Conservation (phyloP, 371 early-diverging fungal genomes). For the Mucor racemosus region DNA sequence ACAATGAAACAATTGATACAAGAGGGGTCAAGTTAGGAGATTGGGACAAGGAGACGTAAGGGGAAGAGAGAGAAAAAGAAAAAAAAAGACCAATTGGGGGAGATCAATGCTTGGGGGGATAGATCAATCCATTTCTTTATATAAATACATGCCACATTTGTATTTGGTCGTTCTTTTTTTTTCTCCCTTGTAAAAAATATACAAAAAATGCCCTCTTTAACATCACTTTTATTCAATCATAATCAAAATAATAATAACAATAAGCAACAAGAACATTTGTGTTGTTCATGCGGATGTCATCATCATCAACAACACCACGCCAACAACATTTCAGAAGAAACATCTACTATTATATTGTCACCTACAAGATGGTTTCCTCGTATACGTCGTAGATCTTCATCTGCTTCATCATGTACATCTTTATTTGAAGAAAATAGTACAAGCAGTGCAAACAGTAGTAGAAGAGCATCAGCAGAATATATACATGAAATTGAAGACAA, state of each 20-base stretch:
- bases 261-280: constrained; percentile 1
- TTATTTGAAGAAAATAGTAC: not conserved
- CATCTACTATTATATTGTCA: constrained; percentile 13
- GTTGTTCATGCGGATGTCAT: constrained; percentile 29
- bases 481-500: constrained; percentile 15
- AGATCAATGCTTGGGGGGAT: constrained; percentile 2
- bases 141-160: constrained; percentile 3
- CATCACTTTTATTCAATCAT: constrained; percentile 15
- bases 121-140: not conserved
- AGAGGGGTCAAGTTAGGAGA: constrained; percentile 5
- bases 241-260: constrained; percentile 4
- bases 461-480: not conserved
- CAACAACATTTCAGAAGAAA: constrained; percentile 3
- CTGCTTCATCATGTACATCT: constrained; percentile 13
- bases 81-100: not conserved
- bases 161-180: constrained; percentile 1
- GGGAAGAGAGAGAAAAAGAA: not conserved
- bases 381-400: constrained; percentile 30
- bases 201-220: constrained; percentile 17
- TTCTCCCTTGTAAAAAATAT: not conserved
- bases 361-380: constrained; percentile 32
- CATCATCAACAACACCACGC: not conserved
- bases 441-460: constrained; percentile 3
- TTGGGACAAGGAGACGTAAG: not conserved
- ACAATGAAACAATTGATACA: constrained; percentile 4